phyloP scores from a whole-genome alignment of 1,284 basidiomycete genomes.

The Pisolithus thermaeus region DNA sequence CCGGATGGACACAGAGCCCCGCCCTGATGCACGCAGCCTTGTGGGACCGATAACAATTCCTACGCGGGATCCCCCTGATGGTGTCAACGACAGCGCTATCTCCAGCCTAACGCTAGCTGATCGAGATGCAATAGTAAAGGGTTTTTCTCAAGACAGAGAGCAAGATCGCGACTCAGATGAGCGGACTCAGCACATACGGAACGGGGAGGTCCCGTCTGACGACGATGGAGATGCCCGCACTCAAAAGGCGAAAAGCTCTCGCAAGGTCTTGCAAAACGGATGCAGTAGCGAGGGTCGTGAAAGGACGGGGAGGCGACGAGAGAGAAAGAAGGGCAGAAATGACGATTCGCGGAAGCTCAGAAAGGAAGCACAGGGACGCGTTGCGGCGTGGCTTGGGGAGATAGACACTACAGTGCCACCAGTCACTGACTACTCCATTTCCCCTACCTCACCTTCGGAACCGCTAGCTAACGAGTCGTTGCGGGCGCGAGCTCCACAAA shows the following conservation, averaged over 20 bases:
- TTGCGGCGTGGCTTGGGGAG: slow-evolving; percentile 68
- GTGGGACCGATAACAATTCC: slow-evolving; percentile 41
- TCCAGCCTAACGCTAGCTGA: slow-evolving; percentile 69
- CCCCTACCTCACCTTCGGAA: slow-evolving; percentile 19
- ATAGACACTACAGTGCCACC: slow-evolving; percentile 48
- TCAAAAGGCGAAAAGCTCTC: slow-evolving; percentile 25
- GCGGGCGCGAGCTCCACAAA: slow-evolving; percentile 9
- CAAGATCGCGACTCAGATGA: slow-evolving; percentile 42
- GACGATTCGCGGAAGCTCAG: slow-evolving; percentile 35
- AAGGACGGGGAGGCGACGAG: slow-evolving; percentile 23
- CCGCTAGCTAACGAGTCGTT: slow-evolving; percentile 21
- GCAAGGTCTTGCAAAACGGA: slow-evolving; percentile 23
- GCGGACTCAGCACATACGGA: slow-evolving; percentile 43
- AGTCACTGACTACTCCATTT: slow-evolving; percentile 14
- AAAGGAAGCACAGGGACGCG: slow-evolving; percentile 58
- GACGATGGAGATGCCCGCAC: slow-evolving; percentile 27
- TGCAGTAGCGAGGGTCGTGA: slow-evolving; percentile 29
- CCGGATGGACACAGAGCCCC: slow-evolving; percentile 33
- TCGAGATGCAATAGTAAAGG: slow-evolving; percentile 18
- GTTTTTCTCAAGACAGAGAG: slow-evolving; percentile 18
- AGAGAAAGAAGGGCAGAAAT: slow-evolving; percentile 23
- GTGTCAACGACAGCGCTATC: slow-evolving; percentile 63
- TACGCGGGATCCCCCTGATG: slow-evolving; percentile 34
- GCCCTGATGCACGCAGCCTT: slow-evolving; percentile 46
- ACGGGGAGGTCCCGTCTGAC: slow-evolving; percentile 27